phyloP scores from a whole-genome alignment of 2,329 filamentous ascomycete genomes.

The Metarhizium guizhouense region DNA sequence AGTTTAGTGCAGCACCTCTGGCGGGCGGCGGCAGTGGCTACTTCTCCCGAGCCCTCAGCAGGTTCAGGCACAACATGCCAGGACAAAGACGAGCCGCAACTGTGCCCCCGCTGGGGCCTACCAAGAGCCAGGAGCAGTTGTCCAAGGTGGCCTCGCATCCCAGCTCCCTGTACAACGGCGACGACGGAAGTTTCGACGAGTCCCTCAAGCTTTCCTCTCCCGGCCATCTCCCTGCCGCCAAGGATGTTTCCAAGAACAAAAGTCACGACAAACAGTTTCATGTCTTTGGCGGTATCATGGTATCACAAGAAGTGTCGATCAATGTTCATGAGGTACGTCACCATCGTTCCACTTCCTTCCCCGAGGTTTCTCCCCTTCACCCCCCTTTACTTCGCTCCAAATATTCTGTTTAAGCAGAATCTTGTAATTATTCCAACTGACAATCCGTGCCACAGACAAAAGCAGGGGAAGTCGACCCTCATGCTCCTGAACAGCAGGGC shows the following conservation, averaged over 20 bases:
- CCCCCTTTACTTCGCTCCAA: too few species aligned
- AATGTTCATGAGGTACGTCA: slow-evolving; percentile 24
- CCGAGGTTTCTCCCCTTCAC: too few species aligned
- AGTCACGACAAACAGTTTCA: slow-evolving; percentile 13
- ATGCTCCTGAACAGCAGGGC: not conserved
- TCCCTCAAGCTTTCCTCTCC: slow-evolving; percentile 1
- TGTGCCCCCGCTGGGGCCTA: not conserved
- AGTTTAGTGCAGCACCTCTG: not conserved
- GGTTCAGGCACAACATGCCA: not conserved
- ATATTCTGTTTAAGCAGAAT: too few species aligned
- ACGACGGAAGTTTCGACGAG: slow-evolving; percentile 9
- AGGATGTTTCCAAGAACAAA: slow-evolving; percentile 3
- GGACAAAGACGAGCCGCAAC: not conserved
- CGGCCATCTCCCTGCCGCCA: slow-evolving; percentile 10
- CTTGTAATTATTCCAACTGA: not conserved
- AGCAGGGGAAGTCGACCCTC: not conserved
- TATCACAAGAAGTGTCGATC: slow-evolving; percentile 53
- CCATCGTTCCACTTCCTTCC: not conserved
- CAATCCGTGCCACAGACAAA: not conserved
- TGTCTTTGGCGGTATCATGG: slow-evolving; percentile 48
- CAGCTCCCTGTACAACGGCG: slow-evolving; percentile 4
- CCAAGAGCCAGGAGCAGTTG: slow-evolving; percentile 9
- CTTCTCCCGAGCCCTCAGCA: slow-evolving; percentile 1
- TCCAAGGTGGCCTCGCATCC: slow-evolving; percentile 3
- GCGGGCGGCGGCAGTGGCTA: not conserved